phyloP scores from a whole-genome alignment of 495 filamentous ascomycete genomes.

The Mytilinidion resinicola region DNA sequence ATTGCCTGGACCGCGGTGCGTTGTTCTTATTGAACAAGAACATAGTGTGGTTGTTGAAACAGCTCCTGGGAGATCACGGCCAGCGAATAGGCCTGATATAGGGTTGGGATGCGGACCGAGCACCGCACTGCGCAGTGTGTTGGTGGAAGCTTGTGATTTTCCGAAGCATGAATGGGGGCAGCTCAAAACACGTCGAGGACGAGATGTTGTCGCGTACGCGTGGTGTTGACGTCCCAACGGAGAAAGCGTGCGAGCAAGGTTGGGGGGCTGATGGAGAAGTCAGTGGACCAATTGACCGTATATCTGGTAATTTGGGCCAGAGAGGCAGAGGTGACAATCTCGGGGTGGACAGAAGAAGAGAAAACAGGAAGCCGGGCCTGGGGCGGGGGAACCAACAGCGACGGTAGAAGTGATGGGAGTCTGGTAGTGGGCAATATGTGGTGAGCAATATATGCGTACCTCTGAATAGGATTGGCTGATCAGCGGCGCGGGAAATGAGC shows the following conservation, averaged over 20 bases:
- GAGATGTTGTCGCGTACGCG: constrained; percentile 21
- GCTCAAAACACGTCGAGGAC: constrained; percentile 16
- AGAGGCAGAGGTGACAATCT: not conserved
- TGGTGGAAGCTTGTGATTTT: constrained; percentile 10
- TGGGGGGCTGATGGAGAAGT: constrained; percentile 11
- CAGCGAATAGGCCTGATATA: constrained; percentile 13
- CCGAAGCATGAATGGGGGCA: constrained; percentile 23
- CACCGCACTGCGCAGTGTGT: constrained; percentile 10
- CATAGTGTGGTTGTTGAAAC: constrained; percentile 18
- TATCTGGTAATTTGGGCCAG: constrained; percentile 11
- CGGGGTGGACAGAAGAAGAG: constrained; percentile 10
- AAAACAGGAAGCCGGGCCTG: constrained; percentile 6
- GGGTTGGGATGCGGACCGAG: constrained; percentile 15
- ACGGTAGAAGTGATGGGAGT: constrained; percentile 12
- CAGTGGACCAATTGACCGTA: constrained; percentile 17
- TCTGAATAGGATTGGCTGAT: constrained; percentile 19
- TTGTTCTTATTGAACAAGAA: constrained; percentile 27
- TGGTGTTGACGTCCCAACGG: constrained; percentile 12
- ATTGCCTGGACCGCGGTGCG: constrained; percentile 22
- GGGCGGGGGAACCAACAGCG: constrained; percentile 14
- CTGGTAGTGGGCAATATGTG: constrained; percentile 10
- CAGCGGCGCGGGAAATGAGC: constrained; percentile 16
- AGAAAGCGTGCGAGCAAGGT: constrained; percentile 6
- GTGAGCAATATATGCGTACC: constrained; percentile 26
- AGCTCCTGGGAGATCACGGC: constrained; percentile 1